Evolutionary conservation across 2,329 filamentous ascomycete genomes (phyloP).

Genomic region (Aschersonia sp.): DNA sequence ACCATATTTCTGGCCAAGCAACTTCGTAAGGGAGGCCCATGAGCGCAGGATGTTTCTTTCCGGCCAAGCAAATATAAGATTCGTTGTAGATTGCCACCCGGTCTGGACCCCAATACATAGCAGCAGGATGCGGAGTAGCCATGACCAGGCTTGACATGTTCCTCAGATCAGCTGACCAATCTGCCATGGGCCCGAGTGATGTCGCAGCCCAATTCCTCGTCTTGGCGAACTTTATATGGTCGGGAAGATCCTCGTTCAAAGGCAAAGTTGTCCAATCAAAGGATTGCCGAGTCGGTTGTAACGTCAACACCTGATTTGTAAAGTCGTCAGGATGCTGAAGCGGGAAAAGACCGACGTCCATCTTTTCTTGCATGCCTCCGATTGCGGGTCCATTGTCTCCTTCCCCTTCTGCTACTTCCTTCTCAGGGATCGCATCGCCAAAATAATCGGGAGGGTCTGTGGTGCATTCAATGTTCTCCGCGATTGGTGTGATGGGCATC

Average conservation of each 20-base stretch:
- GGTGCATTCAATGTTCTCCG: constrained; percentile 9
- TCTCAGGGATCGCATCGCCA: constrained; percentile 13
- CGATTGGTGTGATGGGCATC: constrained; percentile 18
- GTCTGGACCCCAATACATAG: constrained; percentile 68
- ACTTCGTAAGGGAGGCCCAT: constrained; percentile 61
- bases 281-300: constrained; percentile 6
- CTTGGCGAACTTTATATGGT: constrained; percentile 60
- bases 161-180: constrained; percentile 57
- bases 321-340: constrained; percentile 25
- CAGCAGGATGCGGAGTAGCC: constrained; percentile 60
- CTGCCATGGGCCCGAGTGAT: constrained; percentile 59
- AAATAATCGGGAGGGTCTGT: constrained; percentile 25
- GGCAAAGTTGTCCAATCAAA: constrained; percentile 76
- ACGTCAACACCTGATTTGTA: constrained; percentile 23
- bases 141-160: constrained; percentile 74
- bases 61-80: constrained; percentile 56
- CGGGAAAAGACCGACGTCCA: constrained; percentile 8
- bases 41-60: constrained; percentile 59
- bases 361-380: constrained; percentile 1
- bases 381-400: not conserved
- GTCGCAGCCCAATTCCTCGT: constrained; percentile 62
- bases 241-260: constrained; percentile 44
- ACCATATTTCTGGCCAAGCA: constrained; percentile 64
- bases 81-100: constrained; percentile 59
- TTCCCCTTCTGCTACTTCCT: not conserved